phyloP scores from a whole-genome alignment of 208 protist species.

The Naegleria fowleri region DNA sequence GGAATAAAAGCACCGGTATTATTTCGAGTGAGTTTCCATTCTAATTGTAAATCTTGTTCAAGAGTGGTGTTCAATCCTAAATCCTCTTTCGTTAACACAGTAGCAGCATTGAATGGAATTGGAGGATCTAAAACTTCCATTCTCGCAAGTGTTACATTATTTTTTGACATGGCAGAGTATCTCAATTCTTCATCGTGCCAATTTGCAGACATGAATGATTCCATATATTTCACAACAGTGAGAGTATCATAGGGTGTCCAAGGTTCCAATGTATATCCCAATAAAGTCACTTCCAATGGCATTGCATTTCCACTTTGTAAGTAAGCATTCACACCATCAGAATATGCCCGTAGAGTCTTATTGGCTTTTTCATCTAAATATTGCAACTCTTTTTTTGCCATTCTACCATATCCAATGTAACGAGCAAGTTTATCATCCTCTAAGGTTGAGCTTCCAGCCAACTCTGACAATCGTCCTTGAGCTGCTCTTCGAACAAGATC shows the following conservation, averaged over 20 bases:
- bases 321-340: constrained; percentile 9
- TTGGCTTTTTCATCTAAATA: not conserved
- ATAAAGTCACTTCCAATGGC: not conserved
- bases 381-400: not conserved
- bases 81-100: not conserved
- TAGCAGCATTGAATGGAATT: not conserved
- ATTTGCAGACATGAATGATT: not conserved
- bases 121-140: not conserved
- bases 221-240: not conserved
- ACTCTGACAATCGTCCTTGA: not conserved
- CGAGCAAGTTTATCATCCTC: not conserved
- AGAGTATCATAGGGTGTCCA: not conserved
- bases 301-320: not conserved
- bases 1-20: constrained; percentile 15
- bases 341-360: not conserved
- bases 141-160: not conserved
- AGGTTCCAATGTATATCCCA: not conserved
- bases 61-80: not conserved
- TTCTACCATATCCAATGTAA: not conserved
- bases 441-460: not conserved
- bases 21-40: not conserved
- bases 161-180: not conserved
- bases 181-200: not conserved
- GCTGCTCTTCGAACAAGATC: not conserved
- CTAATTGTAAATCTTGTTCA: not conserved